Conservation (phyloP, 2,329 filamentous ascomycete genomes). For the Claviceps sp. region DNA sequence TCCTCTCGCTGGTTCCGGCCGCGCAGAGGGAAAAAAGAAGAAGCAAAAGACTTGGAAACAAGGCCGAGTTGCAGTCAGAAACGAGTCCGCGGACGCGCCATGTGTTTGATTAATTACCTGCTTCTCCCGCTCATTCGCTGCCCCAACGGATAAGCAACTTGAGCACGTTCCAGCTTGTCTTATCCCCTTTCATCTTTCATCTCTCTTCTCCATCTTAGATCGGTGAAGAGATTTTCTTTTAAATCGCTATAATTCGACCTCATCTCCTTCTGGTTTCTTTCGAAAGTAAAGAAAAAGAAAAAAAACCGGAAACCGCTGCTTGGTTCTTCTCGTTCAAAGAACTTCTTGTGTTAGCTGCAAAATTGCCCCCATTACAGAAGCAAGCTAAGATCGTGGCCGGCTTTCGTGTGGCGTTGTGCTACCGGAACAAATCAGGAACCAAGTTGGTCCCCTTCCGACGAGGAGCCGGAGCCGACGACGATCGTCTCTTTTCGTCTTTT, state of each 20-base stretch:
- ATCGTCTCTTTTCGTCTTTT: not conserved
- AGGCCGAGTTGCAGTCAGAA: not conserved
- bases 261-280: not conserved
- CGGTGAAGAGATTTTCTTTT: constrained; percentile 3
- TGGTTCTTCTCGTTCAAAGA: not conserved
- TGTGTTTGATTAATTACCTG: not conserved
- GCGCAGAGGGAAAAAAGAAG: not conserved
- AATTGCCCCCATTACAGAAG: not conserved
- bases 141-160: not conserved
- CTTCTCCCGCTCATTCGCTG: not conserved
- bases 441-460: not conserved
- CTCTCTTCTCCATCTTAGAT: not conserved
- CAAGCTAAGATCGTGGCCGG: not conserved
- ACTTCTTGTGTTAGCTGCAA: too few species aligned
- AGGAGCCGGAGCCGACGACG: constrained; percentile 4
- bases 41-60: not conserved
- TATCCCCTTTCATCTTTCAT: not conserved
- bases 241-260: not conserved
- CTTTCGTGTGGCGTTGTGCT: not conserved
- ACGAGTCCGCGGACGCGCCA: not conserved
- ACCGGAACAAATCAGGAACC: not conserved
- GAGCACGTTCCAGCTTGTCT: not conserved
- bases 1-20: not conserved
- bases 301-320: not conserved
- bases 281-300: too few species aligned